A percentile compares a stretch with the other conserved stretches of the same genome.
Evolutionary conservation across 2,329 filamentous ascomycete species (phyloP).

Genomic region (Lecanicillium sp.): DNA sequence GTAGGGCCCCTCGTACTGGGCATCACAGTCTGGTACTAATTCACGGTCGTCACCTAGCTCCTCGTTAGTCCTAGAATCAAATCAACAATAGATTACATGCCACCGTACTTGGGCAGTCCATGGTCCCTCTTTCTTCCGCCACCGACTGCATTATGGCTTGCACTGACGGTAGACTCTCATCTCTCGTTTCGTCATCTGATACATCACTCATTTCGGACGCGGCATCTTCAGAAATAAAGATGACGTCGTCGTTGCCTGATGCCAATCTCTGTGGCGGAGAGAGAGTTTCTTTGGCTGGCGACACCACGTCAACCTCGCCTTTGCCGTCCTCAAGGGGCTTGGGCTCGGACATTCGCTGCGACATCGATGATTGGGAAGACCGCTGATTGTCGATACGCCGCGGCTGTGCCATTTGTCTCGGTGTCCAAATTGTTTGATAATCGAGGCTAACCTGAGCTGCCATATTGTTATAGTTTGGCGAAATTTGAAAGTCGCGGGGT

Average conservation of each 20-base stretch:
- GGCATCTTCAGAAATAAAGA: conserved; percentile 4
- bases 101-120: neutral
- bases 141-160: conserved; percentile 4
- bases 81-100: neutral
- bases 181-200: neutral
- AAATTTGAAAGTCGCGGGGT: neutral
- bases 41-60: neutral
- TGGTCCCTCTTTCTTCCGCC: conserved; percentile 1
- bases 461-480: neutral
- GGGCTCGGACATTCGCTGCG: neutral
- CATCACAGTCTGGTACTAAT: neutral
- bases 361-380: neutral
- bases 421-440: conserved; percentile 4
- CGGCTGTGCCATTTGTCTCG: too few species aligned
- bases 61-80: neutral
- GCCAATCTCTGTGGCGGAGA: neutral
- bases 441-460: conserved; percentile 1
- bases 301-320: neutral
- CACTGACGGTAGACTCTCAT: neutral
- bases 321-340: neutral
- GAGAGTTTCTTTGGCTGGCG: neutral
- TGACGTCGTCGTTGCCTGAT: conserved; percentile 1
- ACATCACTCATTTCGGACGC: neutral
- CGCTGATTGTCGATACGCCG: neutral
- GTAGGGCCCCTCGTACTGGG: neutral